Evolutionary conservation across 2,329 filamentous ascomycete species (phyloP).

Genomic region (Coniochaeta sp.): DNA sequence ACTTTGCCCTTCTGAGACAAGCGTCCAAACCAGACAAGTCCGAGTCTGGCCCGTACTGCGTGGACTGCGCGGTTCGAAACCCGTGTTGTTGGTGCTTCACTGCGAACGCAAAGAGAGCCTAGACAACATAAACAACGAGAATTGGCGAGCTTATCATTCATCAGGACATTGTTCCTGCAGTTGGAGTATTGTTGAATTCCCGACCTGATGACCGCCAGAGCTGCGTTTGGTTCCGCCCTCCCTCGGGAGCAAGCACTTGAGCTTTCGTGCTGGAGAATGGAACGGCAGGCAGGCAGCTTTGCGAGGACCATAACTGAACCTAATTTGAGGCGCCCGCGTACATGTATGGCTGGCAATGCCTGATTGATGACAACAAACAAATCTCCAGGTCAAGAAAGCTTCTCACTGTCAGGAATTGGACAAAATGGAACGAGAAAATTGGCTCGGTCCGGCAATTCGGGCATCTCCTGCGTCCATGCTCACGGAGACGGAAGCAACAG

Average conservation of each 20-base stretch:
- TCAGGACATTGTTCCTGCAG: neutral
- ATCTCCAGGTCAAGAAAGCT: neutral
- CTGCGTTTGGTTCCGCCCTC: neutral
- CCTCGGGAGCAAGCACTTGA: neutral
- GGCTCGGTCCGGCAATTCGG: neutral
- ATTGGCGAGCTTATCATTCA: neutral
- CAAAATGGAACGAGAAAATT: neutral
- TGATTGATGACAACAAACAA: neutral
- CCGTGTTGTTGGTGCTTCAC: neutral
- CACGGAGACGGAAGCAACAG: constrained; percentile 3
- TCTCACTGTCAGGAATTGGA: neutral
- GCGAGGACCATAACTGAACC: neutral
- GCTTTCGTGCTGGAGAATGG: neutral
- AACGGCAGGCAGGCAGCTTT: neutral
- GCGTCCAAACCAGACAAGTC: neutral
- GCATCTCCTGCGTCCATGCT: neutral
- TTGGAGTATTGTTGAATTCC: neutral
- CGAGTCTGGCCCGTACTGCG: neutral
- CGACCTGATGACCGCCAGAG: neutral
- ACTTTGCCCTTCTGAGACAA: neutral
- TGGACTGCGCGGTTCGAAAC: neutral
- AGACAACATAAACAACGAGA: neutral
- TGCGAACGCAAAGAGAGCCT: neutral
- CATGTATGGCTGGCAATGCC: too few relatives aligned
- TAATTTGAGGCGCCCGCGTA: neutral